Percentiles rank a stretch among this genome's conserved stretches.
Conservation (phyloP, 1,284 basidiomycete species). For the Boletus calvinii region DNA sequence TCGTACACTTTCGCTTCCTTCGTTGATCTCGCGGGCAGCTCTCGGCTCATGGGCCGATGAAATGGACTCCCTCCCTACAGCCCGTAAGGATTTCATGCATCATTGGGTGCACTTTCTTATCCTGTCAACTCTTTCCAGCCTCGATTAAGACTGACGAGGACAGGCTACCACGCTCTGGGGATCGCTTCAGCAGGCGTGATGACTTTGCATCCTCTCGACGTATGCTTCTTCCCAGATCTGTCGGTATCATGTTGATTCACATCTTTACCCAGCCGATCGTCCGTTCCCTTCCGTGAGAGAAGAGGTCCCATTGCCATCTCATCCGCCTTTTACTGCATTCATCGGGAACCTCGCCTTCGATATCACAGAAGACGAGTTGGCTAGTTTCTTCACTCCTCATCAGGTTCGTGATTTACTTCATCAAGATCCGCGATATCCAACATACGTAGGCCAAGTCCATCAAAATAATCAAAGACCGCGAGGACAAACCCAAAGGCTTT, state of each 20-base stretch:
- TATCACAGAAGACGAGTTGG: constrained; percentile 81
- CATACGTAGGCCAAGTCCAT: constrained; percentile 70
- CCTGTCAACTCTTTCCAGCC: constrained; percentile 42
- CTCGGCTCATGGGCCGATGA: constrained; percentile 97
- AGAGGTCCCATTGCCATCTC: constrained; percentile 92
- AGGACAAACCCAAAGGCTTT: constrained; percentile 95
- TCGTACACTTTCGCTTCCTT: constrained; percentile 9
- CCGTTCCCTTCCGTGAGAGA: constrained; percentile 64
- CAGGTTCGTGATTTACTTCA: constrained; percentile 46
- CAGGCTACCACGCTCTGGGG: constrained; percentile 41
- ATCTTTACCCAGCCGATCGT: constrained; percentile 55
- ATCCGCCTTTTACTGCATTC: constrained; percentile 94
- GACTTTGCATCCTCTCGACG: constrained; percentile 62
- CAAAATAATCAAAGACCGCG: constrained; percentile 90
- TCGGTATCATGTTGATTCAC: constrained; percentile 14
- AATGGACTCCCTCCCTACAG: constrained; percentile 86
- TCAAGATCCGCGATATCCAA: neutral
- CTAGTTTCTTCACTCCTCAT: constrained; percentile 70
- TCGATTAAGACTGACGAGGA: constrained; percentile 62
- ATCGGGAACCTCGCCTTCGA: constrained; percentile 97
- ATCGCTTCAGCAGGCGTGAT: constrained; percentile 57
- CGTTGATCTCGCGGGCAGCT: constrained; percentile 43
- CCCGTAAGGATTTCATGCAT: constrained; percentile 61
- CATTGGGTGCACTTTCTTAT: constrained; percentile 19
- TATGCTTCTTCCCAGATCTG: constrained; percentile 37